A percentile compares a stretch with the other conserved stretches of the same genome.
phyloP scores from a whole-genome alignment of 75 land plant genomes.

The Selaginella tamariscina region DNA sequence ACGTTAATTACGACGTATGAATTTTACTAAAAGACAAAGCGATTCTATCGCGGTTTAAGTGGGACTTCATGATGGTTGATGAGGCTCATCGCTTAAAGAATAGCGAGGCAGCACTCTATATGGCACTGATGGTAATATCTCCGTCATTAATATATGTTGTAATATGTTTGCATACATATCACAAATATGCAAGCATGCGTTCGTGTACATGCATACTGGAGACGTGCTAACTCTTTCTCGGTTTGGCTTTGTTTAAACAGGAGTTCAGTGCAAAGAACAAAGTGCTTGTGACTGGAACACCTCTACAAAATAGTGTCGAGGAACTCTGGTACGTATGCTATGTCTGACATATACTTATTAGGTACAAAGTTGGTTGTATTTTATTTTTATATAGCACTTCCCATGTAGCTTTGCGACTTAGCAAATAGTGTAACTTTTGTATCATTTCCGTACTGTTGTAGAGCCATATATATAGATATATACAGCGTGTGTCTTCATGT shows the following conservation, averaged over 20 bases:
- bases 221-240: background rate
- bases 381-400: too few relatives aligned
- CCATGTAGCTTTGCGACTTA: too few relatives aligned
- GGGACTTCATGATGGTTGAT: conserved; percentile 98
- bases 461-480: too few relatives aligned
- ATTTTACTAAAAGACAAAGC: conserved; percentile 85
- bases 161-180: background rate
- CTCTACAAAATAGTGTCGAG: conserved; percentile 96
- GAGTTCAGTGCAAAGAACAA: conserved; percentile 97
- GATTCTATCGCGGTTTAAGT: conserved; percentile 73
- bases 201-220: conserved; percentile 2
- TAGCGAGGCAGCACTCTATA: conserved; percentile 90
- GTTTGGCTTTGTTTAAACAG: conserved; percentile 27
- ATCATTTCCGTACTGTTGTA: too few relatives aligned
- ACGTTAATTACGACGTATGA: conserved; percentile 91
- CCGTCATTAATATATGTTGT: background rate
- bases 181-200: background rate
- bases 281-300: conserved; percentile 92
- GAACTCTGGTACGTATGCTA: conserved; percentile 93
- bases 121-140: conserved; percentile 48
- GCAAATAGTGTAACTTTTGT: too few relatives aligned
- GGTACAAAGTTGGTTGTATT: too few relatives aligned
- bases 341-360: too few relatives aligned
- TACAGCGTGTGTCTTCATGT: background rate
- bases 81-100: conserved; percentile 98